A percentile compares a stretch with the other conserved stretches of the same genome.
phyloP scores from a whole-genome alignment of 1,284 basidiomycete genomes.

The Leccinum variabile region DNA sequence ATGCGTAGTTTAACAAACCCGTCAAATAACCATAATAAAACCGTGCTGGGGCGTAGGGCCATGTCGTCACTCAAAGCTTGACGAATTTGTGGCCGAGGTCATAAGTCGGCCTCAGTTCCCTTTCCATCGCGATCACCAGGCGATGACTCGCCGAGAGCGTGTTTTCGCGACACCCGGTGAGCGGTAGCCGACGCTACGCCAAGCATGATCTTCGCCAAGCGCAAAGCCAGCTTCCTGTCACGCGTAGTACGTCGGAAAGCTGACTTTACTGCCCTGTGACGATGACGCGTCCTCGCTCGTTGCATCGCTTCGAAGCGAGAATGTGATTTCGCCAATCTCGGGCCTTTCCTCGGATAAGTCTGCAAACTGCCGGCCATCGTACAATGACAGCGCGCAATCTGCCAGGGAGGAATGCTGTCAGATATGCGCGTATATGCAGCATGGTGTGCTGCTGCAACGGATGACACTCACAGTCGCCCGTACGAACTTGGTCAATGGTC shows the following conservation, averaged over 20 bases:
- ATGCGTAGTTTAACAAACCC: not conserved
- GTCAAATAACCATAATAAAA: conserved; percentile 3
- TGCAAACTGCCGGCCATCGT: conserved; percentile 15
- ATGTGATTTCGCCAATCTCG: conserved; percentile 26
- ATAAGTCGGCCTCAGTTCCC: not conserved
- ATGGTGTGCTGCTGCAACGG: not conserved
- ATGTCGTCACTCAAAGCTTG: not conserved
- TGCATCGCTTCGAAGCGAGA: conserved; percentile 8
- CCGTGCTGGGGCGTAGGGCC: not conserved
- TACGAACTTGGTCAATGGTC: conserved; percentile 24
- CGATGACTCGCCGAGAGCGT: not conserved
- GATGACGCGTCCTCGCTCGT: conserved; percentile 5
- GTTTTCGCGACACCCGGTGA: not conserved
- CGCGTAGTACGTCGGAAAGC: not conserved
- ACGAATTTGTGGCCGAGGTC: not conserved
- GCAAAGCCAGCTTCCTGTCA: not conserved
- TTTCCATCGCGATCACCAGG: not conserved
- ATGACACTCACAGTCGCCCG: conserved; percentile 16
- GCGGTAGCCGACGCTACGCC: not conserved
- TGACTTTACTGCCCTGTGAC: not conserved
- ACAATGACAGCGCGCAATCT: conserved; percentile 26
- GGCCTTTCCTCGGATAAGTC: conserved; percentile 18
- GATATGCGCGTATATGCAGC: not conserved
- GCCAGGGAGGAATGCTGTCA: not conserved
- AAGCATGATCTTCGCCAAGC: not conserved